Conservation (phyloP, 345 rosid species). For the Dipteronia dyeriana region DNA sequence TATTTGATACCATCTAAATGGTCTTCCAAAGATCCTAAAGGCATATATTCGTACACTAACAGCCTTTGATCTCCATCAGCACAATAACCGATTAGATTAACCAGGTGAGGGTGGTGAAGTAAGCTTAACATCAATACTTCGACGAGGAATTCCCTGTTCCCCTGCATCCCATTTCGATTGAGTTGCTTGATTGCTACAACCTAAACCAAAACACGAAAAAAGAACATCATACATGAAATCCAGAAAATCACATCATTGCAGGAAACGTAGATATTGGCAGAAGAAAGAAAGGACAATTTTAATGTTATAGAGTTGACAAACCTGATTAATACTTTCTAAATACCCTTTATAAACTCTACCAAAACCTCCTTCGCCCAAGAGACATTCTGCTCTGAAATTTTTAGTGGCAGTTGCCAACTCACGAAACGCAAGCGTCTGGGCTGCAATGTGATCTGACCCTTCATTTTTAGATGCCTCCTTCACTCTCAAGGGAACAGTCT, state of each 20-base stretch:
- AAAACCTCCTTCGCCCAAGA: slow-evolving; percentile 89
- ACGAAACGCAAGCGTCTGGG: slow-evolving; percentile 69
- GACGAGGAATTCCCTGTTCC: slow-evolving; percentile 87
- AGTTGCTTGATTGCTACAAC: slow-evolving; percentile 92
- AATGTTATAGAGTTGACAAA: slow-evolving; percentile 23
- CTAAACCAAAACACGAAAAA: slow-evolving; percentile 38
- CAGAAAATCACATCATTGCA: background rate
- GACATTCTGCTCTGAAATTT: slow-evolving; percentile 76
- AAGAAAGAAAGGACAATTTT: background rate
- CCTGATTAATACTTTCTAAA: slow-evolving; percentile 64
- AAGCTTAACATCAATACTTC: slow-evolving; percentile 88
- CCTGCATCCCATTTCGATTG: slow-evolving; percentile 85
- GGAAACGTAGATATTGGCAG: background rate
- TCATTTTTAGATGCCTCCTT: slow-evolving; percentile 45
- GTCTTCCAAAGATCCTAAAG: slow-evolving; percentile 81
- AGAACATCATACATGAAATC: background rate
- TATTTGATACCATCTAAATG: slow-evolving; percentile 69
- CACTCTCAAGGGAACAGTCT: slow-evolving; percentile 32
- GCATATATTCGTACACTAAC: slow-evolving; percentile 87
- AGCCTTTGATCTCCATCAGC: slow-evolving; percentile 98
- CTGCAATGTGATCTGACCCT: slow-evolving; percentile 57
- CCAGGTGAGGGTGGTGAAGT: slow-evolving; percentile 89
- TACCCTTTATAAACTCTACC: slow-evolving; percentile 86
- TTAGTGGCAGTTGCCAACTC: slow-evolving; percentile 81
- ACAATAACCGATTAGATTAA: slow-evolving; percentile 81